Percentiles rank a stretch among this genome's conserved stretches.
phyloP scores from a whole-genome alignment of 2,329 filamentous ascomycete species.

The Claviceps sp. region DNA sequence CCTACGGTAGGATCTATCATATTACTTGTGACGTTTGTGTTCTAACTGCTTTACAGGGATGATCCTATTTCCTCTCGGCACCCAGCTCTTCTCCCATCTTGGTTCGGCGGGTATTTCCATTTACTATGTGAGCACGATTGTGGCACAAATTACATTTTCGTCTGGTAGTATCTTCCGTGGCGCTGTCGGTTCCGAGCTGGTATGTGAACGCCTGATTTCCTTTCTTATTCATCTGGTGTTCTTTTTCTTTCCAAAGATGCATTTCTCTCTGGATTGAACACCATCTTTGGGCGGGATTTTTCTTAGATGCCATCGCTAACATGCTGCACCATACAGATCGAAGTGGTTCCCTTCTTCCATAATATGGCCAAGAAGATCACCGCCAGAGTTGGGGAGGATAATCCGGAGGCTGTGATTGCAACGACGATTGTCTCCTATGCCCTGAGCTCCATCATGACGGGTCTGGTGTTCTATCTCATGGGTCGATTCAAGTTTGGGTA shows the following conservation, averaged over 20 bases:
- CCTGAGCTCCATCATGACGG: conserved; percentile 80
- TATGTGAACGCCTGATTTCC: conserved; percentile 22
- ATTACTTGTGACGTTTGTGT: conserved; percentile 3
- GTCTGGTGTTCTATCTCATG: conserved; percentile 82
- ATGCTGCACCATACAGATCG: conserved; percentile 47
- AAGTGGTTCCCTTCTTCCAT: conserved; percentile 97
- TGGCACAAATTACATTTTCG: conserved; percentile 85
- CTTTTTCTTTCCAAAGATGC: neutral
- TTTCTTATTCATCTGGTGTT: neutral
- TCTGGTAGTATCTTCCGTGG: conserved; percentile 78
- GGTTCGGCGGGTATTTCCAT: conserved; percentile 94
- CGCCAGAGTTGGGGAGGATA: conserved; percentile 59
- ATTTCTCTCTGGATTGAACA: neutral
- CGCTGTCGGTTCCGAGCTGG: conserved; percentile 87
- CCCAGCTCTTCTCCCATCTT: conserved; percentile 70
- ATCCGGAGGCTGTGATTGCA: conserved; percentile 76
- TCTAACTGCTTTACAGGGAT: conserved; percentile 41
- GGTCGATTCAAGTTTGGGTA: conserved; percentile 79
- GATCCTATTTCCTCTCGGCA: conserved; percentile 88
- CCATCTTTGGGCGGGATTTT: too few species aligned
- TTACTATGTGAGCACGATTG: conserved; percentile 95
- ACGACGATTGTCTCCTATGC: conserved; percentile 90
- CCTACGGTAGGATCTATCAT: conserved; percentile 54
- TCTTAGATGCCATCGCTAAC: neutral
- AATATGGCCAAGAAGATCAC: conserved; percentile 93